Base-by-base conservation (phyloP, 1,284 basidiomycete species). In the Tilletia setariae region DNA sequence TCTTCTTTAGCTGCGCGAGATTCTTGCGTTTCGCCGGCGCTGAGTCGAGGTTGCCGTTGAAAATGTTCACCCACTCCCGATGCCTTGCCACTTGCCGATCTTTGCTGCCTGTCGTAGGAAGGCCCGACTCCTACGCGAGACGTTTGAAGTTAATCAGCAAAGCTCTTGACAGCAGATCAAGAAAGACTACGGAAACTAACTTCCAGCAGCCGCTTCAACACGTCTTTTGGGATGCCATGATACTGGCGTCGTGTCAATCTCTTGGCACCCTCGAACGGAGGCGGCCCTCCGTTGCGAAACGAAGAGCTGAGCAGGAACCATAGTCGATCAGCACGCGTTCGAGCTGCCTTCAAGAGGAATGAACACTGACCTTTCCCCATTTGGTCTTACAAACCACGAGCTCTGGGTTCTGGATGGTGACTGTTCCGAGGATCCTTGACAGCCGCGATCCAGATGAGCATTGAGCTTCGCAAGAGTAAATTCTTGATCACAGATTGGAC, bases 41-140 rank as follows among this genome's bases (percentile, higher is more conserved):
- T 11, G 79, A 76, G 62, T 81, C 79, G 13, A 81, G 71, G 44
- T 81, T 81, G 46, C 76, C 78, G 64, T 81, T 81, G 68, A 72
- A 81, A 23, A 80, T 64, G 65, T 79, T 80, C 66, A 81, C 67
- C 78, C 78, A 81, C 32, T 80, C 77, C 1, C 77, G 72, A 53
- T 80, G 79, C 1, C 79, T 67, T 56, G 79, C 76, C 8, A 76
- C 65, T 44, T 79, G 44, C 42, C 68, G 71, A 28, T 78, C 77
- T 6, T 70, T 70, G 21, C 68, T 66, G 6, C 79, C 79, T 8
- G 68, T 53, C 2, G 71, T 71, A 1, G 76, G 67, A 0, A 81
- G 68, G 6, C 70, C 67, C 16, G 68, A 65, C 1, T 74, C 70
- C 40, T 71, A 19, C 43, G 21, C 3, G 21, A 25, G 23, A 53